A percentile compares a stretch with the other conserved stretches of the same genome.
These are phyloP conservation scores for Cucumis cinereus DNA, from an alignment of 306 rosid species.

Conservation along the genomic window DNA sequence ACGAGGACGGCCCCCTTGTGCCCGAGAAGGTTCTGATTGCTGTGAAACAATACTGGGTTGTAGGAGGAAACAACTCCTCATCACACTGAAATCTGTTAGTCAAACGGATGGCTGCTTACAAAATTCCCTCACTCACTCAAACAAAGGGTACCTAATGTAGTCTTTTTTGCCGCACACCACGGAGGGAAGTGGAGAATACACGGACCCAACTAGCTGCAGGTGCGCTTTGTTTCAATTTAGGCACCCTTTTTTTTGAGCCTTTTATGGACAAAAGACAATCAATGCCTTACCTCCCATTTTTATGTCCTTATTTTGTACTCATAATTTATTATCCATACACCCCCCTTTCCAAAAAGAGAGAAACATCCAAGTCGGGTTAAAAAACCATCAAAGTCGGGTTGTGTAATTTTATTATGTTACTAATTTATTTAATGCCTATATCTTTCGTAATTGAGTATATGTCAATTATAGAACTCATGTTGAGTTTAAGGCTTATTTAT, in stretches of 20 bases:
- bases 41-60: conserved; percentile 92
- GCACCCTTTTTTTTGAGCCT: background rate
- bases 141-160: background rate
- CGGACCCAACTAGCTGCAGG: background rate
- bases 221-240: background rate
- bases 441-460: background rate
- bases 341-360: background rate
- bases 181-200: background rate
- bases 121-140: background rate
- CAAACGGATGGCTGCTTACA: background rate
- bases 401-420: background rate
- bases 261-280: background rate
- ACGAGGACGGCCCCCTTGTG: conserved; percentile 90
- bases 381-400: background rate
- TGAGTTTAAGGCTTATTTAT: background rate
- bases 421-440: conserved; percentile 4
- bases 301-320: conserved; percentile 1
- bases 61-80: conserved; percentile 58
- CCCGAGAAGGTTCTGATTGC: conserved; percentile 82
- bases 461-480: no score
- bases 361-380: background rate
- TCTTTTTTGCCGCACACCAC: background rate
- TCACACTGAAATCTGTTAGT: conserved; percentile 16
- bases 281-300: background rate
- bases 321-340: background rate